Percentiles rank a stretch among this genome's conserved stretches.
Conservation (phyloP, 352 stramenopile genomes). For the Blastocystis sp. region DNA sequence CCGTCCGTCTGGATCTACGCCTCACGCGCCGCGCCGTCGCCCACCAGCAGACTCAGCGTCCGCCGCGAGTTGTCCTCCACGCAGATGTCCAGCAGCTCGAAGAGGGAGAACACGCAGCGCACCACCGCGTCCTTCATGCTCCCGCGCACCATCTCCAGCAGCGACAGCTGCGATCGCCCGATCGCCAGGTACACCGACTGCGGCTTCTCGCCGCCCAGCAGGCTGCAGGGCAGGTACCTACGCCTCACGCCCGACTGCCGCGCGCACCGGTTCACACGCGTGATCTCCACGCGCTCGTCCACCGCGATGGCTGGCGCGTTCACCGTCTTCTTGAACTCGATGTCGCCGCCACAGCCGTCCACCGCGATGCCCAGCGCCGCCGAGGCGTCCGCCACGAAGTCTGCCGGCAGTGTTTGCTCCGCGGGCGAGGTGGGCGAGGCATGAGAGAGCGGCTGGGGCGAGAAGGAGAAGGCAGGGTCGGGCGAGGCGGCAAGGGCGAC, state of each 20-base stretch:
- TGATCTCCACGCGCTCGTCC: conserved; percentile 7
- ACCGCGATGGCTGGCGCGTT: background rate
- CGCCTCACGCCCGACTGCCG: background rate
- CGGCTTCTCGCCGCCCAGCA: background rate
- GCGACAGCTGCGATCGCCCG: conserved; percentile 1
- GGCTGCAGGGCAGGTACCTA: background rate
- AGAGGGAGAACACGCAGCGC: conserved; percentile 6
- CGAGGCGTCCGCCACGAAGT: background rate
- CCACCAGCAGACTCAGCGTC: background rate
- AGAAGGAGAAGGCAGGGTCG: too few relatives aligned
- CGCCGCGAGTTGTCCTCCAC: conserved; percentile 21
- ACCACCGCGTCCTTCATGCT: conserved; percentile 34
- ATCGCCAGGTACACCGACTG: conserved; percentile 21
- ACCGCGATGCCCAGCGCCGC: background rate
- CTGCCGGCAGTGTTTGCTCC: background rate
- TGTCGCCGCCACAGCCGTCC: background rate
- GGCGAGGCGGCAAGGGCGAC: background rate
- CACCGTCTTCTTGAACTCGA: conserved; percentile 23
- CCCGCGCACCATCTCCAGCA: background rate
- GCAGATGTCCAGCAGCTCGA: conserved; percentile 29
- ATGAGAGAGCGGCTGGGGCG: background rate
- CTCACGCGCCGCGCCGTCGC: background rate
- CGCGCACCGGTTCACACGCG: background rate
- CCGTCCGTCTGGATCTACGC: conserved; percentile 16
- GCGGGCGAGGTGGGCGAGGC: background rate